Percentiles rank a stretch among this genome's conserved stretches.
phyloP scores from a whole-genome alignment of 371 early-diverging fungal species.

The Rhizomucor miehei region DNA sequence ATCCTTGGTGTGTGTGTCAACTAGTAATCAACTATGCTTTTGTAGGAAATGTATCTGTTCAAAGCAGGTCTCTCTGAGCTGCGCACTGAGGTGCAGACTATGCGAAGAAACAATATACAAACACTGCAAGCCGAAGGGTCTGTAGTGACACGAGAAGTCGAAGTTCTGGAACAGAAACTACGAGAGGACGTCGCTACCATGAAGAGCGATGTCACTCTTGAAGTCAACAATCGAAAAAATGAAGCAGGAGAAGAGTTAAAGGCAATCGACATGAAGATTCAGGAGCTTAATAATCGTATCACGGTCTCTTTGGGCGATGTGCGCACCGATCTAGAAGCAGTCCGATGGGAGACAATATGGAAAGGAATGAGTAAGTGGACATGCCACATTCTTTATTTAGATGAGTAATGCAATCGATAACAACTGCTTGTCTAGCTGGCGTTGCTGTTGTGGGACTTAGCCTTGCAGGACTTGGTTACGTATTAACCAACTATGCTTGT shows the following conservation, averaged over 20 bases:
- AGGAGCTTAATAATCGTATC: conserved; percentile 85
- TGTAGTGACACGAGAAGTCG: conserved; percentile 76
- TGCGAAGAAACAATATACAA: conserved; percentile 84
- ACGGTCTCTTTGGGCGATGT: conserved; percentile 78
- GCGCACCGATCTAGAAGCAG: conserved; percentile 85
- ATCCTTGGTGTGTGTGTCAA: no score
- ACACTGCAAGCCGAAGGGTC: conserved; percentile 73
- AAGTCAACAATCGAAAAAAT: conserved; percentile 86
- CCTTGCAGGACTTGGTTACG: conserved; percentile 39
- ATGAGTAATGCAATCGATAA: not conserved
- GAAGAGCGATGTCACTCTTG: conserved; percentile 85
- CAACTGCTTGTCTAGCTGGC: conserved; percentile 22
- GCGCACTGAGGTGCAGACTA: conserved; percentile 81
- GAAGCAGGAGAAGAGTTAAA: conserved; percentile 81
- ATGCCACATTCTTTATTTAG: not conserved
- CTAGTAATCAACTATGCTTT: not conserved
- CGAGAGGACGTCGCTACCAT: conserved; percentile 74
- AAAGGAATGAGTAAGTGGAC: conserved; percentile 56
- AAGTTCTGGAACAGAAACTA: conserved; percentile 68
- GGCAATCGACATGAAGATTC: conserved; percentile 76
- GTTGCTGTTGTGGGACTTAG: conserved; percentile 36
- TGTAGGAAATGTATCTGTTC: conserved; percentile 66
- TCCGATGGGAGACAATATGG: conserved; percentile 79
- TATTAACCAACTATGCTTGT: conserved; percentile 32
- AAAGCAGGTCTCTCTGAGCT: conserved; percentile 80